Base-by-base conservation (phyloP, 2,329 filamentous ascomycete species). In the Fusarium heterosporum region DNA sequence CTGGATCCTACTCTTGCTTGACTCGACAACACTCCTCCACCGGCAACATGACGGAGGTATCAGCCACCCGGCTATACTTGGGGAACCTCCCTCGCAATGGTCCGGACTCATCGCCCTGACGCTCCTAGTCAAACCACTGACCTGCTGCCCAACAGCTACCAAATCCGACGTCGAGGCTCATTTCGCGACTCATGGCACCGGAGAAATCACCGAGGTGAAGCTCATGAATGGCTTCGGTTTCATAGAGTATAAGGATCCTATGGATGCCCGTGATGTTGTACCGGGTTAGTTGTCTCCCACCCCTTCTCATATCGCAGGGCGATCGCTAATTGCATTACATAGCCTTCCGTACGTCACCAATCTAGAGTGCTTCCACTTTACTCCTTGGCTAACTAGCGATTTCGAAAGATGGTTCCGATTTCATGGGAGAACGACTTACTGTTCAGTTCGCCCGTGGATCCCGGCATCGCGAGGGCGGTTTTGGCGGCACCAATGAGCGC, bases 191-290 rank as follows among this genome's bases (percentile, higher is more conserved):
- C 93, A 97, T 89, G 96, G 95, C 78, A 95, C 93, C 73, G 96
- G 96, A 80, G 93, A 97, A 80, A 98, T 99, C 78, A 96, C 92
- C 72, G 96, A 99, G 84, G 95, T 99, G 84, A 99, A 99, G 85
- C 89, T 99, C 69, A 99, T 99, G 96, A 98, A 97, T 79, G 96
- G 96, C 76, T 99, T 99, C 78, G 96, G 96, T 79, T 99, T 99
- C 85, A 97, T 99, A 78, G 96, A 99, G 81, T 99, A 98, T 82
- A 96, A 97, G 81, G 96, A 98, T 83, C 89, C 93, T 60, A 93
- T 97, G 91, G 96, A 99, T 83, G 96, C 96, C 72, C 92, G 95
- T 78, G 96, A 99, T 83, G 94, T 99, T 69, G 96, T 99, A 76
- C 96, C 96, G 81, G 95, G 96, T 97, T 88, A 84, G 90, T 77